Evolutionary conservation across 768 basidiomycete species (phyloP), one percentile per base, ranked within the genome.

Genomic region (Tephrocybe sp.): DNA sequence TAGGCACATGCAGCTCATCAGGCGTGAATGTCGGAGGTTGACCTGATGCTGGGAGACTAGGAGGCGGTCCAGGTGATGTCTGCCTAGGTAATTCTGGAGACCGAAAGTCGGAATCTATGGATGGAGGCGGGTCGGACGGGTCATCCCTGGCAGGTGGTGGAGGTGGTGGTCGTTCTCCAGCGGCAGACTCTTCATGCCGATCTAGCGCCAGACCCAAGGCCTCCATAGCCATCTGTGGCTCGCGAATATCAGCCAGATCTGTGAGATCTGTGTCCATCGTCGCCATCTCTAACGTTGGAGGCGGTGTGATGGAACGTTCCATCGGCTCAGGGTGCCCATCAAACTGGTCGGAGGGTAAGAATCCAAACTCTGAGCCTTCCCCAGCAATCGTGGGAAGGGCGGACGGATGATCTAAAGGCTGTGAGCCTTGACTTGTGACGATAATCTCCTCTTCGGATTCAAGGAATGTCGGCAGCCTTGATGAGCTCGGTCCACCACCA

Each of bases 81-180:
- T 64, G 70, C 48, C 64, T 62, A 36, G 69, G 55, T n/a, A 61
- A 58, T 30, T 68, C 70, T n/a, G 78, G 80, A 14, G 75, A 75
- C 48, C 79, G 76, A 61, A 86, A 90, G 43, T 84, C 86, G 8
- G 88, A 90, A 66, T 93, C 88, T 59, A 93, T 93, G 5, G 88
- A 89, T 11, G 91, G 91, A 4, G 91, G 91, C 18, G 90, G 91
- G 64, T 93, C 91, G 2, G 84, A 85, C 18, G 91, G 91, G 66
- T 93, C 91, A 60, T 93, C 91, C 73, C 92, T 78, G 28, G 85
- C 83, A 15, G 86, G 86, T 0, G 90, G 89, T 4, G 90, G 90
- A 0, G 90, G 91, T 0, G 88, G 90, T 1, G 77, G 83, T 20
- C 72, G 67, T 38, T 73, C 69, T 57, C 61, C 67, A 48, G 56